phyloP scores from a whole-genome alignment of 2,329 filamentous ascomycete species.

The Ascocoryne sarcoides region DNA sequence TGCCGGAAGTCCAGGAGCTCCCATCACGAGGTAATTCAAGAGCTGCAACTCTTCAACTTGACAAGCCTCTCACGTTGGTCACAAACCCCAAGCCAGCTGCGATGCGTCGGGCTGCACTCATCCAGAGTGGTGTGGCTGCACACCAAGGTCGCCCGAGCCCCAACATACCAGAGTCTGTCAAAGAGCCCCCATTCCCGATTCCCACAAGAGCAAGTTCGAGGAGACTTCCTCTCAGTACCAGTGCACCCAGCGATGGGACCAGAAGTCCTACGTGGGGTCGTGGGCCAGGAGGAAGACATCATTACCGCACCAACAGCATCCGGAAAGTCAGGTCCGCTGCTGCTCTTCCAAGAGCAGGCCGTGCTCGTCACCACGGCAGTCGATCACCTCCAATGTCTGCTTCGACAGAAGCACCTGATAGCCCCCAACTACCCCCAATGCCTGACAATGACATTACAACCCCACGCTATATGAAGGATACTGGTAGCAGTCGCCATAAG shows the following conservation, averaged over 20 bases:
- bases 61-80: slow-evolving; percentile 25
- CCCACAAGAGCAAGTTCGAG: slow-evolving; percentile 83
- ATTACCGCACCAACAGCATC: slow-evolving; percentile 51
- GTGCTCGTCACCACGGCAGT: slow-evolving; percentile 44
- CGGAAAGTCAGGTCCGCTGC: slow-evolving; percentile 82
- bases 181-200: slow-evolving; percentile 80
- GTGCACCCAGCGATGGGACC: slow-evolving; percentile 59
- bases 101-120: slow-evolving; percentile 72
- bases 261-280: slow-evolving; percentile 65
- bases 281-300: slow-evolving; percentile 38
- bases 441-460: slow-evolving; percentile 62
- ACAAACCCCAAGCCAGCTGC: slow-evolving; percentile 34
- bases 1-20: slow-evolving; percentile 16
- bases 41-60: slow-evolving; percentile 20
- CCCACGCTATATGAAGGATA: slow-evolving; percentile 36
- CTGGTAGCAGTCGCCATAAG: slow-evolving; percentile 35
- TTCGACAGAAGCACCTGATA: slow-evolving; percentile 59
- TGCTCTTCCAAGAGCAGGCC: slow-evolving; percentile 50
- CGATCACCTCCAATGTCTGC: slow-evolving; percentile 58
- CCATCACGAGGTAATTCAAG: slow-evolving; percentile 14
- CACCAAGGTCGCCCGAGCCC: slow-evolving; percentile 60
- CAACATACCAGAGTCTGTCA: slow-evolving; percentile 47
- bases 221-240: slow-evolving; percentile 56
- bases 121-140: slow-evolving; percentile 66
- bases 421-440: slow-evolving; percentile 62